Evolutionary conservation across 805 yeast genomes (phyloP), one percentile per base, ranked within the genome.

Genomic region (Pichia gijzeniarum): DNA sequence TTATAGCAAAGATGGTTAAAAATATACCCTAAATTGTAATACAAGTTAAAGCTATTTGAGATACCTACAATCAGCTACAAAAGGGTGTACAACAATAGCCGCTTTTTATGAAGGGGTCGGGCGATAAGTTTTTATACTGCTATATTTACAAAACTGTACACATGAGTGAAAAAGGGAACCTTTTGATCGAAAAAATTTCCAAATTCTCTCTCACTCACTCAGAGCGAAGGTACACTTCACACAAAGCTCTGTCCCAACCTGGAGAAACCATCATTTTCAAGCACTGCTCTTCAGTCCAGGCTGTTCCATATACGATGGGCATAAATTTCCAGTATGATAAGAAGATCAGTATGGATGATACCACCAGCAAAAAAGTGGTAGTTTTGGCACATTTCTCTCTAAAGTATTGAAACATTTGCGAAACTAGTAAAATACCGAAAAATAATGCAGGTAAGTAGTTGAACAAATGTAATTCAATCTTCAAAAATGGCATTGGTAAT

Each of bases 401-500:
- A 25, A 71, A 61, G 43, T 62, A 69, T 47, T 77, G 78, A n/a
- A 70, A 53, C 22, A 64, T 63, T 44, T 75, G 77, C 18, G 74
- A 67, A 6, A 68, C 47, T 20, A 71, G 53, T 45, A 79, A 56
- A 4, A 77, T 61, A 3, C 73, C 70, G 55, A 79, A 74, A 51
- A 69, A 75, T 28, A 77, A 58, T 10, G 80, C 63, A 20, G 77
- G 74, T 38, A 74, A 58, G 59, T 79, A 79, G 53, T 71, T 71
- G 43, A 69, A 74, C 5, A 71, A 54, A 48, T 70, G 70, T 47
- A 69, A 44, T 40, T 69, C 71, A 45, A 72, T 56, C 13, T 61
- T 45, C 61, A 68, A 59, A 47, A 59, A 44, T 35, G 74, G 68
- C 49, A 74, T 79, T 17, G 93, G 91, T 35, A 73, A 51, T 50